Percentiles rank a stretch among this genome's conserved stretches.
These are phyloP conservation scores for Ceratorhiza oryzae-sativae DNA, from an alignment of 1,284 basidiomycete genomes.

Conservation along the genomic window DNA sequence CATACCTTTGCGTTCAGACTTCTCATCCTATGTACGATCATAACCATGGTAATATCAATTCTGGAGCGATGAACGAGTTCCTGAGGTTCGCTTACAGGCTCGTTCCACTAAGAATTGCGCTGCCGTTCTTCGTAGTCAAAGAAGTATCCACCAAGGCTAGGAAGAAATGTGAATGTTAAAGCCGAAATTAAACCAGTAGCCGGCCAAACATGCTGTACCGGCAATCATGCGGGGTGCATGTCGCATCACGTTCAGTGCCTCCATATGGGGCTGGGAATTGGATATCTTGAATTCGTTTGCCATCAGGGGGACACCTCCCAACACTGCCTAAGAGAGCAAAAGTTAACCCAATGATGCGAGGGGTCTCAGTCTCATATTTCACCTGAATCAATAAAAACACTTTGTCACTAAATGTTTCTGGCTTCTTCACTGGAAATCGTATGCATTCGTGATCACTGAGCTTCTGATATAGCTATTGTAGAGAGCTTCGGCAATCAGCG, in stretches of 20 bases:
- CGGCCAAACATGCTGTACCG: slow-evolving; percentile 54
- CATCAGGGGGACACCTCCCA: slow-evolving; percentile 73
- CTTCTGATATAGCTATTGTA: slow-evolving; percentile 64
- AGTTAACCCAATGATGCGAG: background rate
- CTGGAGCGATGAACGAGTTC: slow-evolving; percentile 4
- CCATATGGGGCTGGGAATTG: slow-evolving; percentile 74
- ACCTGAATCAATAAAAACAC: slow-evolving; percentile 76
- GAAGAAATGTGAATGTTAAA: background rate
- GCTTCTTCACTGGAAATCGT: slow-evolving; percentile 71
- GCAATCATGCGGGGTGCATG: slow-evolving; percentile 71
- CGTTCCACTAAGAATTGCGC: slow-evolving; percentile 70
- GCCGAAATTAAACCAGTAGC: slow-evolving; percentile 26
- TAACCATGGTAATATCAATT: background rate
- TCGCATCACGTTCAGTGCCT: slow-evolving; percentile 69
- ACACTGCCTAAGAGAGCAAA: slow-evolving; percentile 62
- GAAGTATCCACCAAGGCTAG: slow-evolving; percentile 77
- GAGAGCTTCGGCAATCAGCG: slow-evolving; percentile 3
- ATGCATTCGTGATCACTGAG: slow-evolving; percentile 72
- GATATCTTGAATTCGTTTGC: slow-evolving; percentile 67
- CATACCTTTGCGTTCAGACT: slow-evolving; percentile 80
- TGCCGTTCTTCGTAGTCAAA: slow-evolving; percentile 65
- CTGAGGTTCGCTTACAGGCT: slow-evolving; percentile 63
- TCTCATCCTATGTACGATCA: slow-evolving; percentile 60
- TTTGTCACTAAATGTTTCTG: slow-evolving; percentile 73
- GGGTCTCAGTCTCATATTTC: slow-evolving; percentile 25